Evolutionary conservation across 2,329 filamentous ascomycete species (phyloP).

Genomic region (Cytospora leucostoma): DNA sequence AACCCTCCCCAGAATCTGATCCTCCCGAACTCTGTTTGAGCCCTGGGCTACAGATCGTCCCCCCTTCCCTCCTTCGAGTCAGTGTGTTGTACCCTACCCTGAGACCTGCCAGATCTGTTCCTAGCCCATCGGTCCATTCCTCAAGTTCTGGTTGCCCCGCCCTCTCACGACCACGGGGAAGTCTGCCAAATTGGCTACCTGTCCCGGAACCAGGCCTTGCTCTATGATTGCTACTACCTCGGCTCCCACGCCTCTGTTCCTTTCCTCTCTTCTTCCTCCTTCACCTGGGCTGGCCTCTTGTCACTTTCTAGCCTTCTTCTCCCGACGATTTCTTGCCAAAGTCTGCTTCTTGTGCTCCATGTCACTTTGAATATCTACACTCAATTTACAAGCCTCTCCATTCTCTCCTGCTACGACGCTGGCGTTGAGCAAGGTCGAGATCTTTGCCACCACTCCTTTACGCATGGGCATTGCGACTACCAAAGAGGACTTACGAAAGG

Average conservation of each 20-base stretch:
- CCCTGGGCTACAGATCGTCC: slow-evolving; percentile 1
- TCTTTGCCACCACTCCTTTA: slow-evolving; percentile 20
- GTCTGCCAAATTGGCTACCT: slow-evolving; percentile 22
- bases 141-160: slow-evolving; percentile 9
- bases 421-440: slow-evolving; percentile 24
- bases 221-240: slow-evolving; percentile 22
- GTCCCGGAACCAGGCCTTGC: slow-evolving; percentile 15
- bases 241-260: not conserved
- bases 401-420: slow-evolving; percentile 19
- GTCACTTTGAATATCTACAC: not conserved
- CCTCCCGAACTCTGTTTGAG: slow-evolving; percentile 8
- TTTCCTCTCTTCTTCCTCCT: slow-evolving; percentile 2
- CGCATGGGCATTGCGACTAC: slow-evolving; percentile 10
- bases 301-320: slow-evolving; percentile 9
- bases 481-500: slow-evolving; percentile 10
- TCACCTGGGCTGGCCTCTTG: slow-evolving; percentile 27
- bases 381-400: not conserved
- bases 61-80: slow-evolving; percentile 19
- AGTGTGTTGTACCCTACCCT: not conserved
- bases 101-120: slow-evolving; percentile 8
- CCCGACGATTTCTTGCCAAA: not conserved
- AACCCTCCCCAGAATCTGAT: slow-evolving; percentile 14
- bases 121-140: slow-evolving; percentile 17
- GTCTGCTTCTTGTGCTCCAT: not conserved
- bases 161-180: slow-evolving; percentile 9